Base-by-base conservation (phyloP, 73 alveolate genomes). In the Uronychia binucleata region DNA sequence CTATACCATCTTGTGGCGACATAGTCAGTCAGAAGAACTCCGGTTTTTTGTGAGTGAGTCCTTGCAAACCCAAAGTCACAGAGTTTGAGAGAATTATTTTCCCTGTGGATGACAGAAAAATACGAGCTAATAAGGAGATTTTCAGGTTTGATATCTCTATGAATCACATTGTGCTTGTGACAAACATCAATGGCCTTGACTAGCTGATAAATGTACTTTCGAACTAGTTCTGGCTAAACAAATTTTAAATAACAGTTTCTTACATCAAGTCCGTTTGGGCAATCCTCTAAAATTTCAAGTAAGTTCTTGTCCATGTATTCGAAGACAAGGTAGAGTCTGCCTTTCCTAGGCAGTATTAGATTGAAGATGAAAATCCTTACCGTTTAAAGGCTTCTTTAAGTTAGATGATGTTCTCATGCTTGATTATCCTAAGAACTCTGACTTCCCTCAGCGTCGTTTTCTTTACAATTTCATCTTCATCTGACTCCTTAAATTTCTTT, bases 301-400 rank as follows among this genome's bases (percentile, higher is more conserved):
- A 97, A 88, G 79, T 95, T 97, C 88, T 92, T 93, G 59, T 97
- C 99, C 28, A 97, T 97, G 86, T 94, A 97, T 86, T 97, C 99
- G 80, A 97, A 97, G 27, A 97, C 99, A 34, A 97, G 34, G 82
- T 90, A 97, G 30, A 95, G 91, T 84, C 95, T 89, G 77, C 97
- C 97, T 91, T 97, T 97, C 85, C 95, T 82, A 59, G n/a, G n/a
- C n/a, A n/a, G n/a, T n/a, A n/a, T n/a, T n/a, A n/a, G n/a, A n/a
- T n/a, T n/a, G n/a, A n/a, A n/a, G n/a, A n/a, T n/a, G n/a, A n/a
- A n/a, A n/a, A n/a, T 30, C 5, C 74, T 77, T 91, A 91, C 96
- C 96, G 75, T 83, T 96, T 84, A 81, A 94, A 97, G 1, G 98
- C 98, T 82, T 97, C 99, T 85, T 96, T 96, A 34, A 95, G 90